A percentile compares a stretch with the other conserved stretches of the same genome.
Evolutionary conservation across 805 yeast genomes (phyloP).

Genomic region (Monosporozyma yasuniensis): DNA sequence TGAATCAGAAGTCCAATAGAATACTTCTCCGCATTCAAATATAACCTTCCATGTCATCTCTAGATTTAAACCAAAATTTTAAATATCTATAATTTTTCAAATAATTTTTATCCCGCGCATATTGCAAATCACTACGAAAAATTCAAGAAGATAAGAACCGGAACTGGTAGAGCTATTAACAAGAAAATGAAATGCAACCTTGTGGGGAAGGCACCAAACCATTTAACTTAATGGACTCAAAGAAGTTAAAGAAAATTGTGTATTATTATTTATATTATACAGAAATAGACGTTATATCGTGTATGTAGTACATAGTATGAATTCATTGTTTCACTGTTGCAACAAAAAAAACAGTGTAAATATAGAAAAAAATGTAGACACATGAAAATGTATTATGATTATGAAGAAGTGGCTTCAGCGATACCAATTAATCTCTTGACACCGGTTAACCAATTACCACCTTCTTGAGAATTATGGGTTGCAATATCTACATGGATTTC

Average conservation of each 20-base stretch:
- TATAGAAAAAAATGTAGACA: background rate
- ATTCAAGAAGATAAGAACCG: background rate
- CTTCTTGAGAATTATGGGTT: constrained; percentile 56
- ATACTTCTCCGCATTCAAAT: background rate
- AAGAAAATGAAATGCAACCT: background rate
- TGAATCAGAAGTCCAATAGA: background rate
- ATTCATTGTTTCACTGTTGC: too few species aligned
- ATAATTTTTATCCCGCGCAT: background rate
- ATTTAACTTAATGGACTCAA: too few species aligned
- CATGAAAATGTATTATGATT: background rate
- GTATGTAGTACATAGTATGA: background rate
- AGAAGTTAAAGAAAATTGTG: background rate
- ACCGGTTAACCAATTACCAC: constrained; percentile 90
- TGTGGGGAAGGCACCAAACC: too few species aligned
- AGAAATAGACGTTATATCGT: background rate
- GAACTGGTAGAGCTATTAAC: background rate
- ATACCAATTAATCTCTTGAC: constrained; percentile 79
- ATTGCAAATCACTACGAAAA: background rate
- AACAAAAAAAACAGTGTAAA: too few species aligned
- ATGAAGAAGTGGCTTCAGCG: constrained; percentile 38
- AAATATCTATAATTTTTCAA: background rate
- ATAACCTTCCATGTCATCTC: background rate
- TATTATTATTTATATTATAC: background rate
- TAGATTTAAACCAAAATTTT: background rate
- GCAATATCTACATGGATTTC: constrained; percentile 49